Evolutionary conservation across 78 protist genomes (phyloP).

Genomic region (Chrysochromulina tobinii): DNA sequence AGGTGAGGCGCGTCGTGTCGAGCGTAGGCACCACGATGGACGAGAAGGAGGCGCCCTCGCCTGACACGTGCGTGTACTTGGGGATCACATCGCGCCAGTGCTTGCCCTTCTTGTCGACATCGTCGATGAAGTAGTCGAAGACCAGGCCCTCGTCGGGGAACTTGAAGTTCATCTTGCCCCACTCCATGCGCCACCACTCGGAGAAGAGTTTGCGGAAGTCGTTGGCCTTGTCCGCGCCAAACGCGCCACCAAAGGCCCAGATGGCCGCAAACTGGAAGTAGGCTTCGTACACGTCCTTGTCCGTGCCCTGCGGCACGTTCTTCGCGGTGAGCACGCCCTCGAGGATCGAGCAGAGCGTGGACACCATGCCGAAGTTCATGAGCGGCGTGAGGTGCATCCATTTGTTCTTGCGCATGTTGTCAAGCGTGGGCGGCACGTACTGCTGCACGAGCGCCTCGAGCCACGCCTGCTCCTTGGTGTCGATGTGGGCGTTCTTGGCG

Average conservation of each 20-base stretch:
- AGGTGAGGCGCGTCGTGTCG: constrained; percentile 57
- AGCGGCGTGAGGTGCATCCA: background rate
- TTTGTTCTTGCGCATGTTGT: background rate
- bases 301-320: background rate
- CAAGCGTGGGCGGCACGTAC: constrained; percentile 37
- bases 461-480: background rate
- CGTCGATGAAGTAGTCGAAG: constrained; percentile 53
- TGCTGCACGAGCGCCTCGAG: constrained; percentile 18
- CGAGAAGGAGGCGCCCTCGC: constrained; percentile 8
- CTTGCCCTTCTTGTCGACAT: background rate
- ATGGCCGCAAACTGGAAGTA: constrained; percentile 59
- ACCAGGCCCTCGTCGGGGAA: constrained; percentile 36
- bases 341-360: constrained; percentile 48
- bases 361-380: constrained; percentile 33
- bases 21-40: constrained; percentile 20
- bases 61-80: constrained; percentile 30
- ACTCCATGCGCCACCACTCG: constrained; percentile 40
- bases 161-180: background rate
- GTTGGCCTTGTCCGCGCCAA: constrained; percentile 36
- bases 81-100: constrained; percentile 50
- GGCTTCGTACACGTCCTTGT: background rate
- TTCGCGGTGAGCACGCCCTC: constrained; percentile 36
- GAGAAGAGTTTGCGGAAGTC: constrained; percentile 45
- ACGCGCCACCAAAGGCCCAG: constrained; percentile 78
- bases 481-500: background rate